Base-by-base conservation (phyloP, 2,329 filamentous ascomycete species). In the Exophiala aquamarina region DNA sequence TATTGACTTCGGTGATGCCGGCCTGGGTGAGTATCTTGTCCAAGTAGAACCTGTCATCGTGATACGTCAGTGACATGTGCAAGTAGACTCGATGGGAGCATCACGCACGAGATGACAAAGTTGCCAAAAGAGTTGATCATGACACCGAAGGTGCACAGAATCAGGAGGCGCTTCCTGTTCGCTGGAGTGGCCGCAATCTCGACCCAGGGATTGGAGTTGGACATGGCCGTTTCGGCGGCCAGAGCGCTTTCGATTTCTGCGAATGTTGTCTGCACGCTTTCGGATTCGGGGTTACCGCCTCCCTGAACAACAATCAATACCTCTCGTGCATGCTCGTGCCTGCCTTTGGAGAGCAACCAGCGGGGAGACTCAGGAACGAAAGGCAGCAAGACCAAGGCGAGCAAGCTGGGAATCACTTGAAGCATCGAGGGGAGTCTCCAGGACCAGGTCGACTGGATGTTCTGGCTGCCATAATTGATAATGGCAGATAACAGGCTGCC, bases 301-400 rank as follows among this genome's bases (percentile, higher is more conserved):
- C 23, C 23, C 11, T 26, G 23, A 26, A 11, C 11, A 11, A 26
- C 11, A 26, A 26, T 26, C 23, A 26, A 26, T 26, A 26, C 23
- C 11, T 26, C 23, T 11, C 11, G 6, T 6, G 23, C 23, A 26
- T 26, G 23, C 23, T 26, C 23, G 11, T 26, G 11, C 23, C 11
- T 6, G 11, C 23, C 23, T 11, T 26, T 26, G 11, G 23, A 26
- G 6, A 26, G 6, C 11, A 26, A 62, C 73, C 75, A 83, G 28
- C 81, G 71, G 1, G 81, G 81, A 1, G 74, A 79, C 52, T 84
- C 82, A 0, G 81, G 80, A 5, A 80, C 70, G 41, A 78, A 73
- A 54, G 65, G 71, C 40, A 75, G 61, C 43, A 74, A 70, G 10
- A 62, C 44, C n/a, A 78, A 66, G 50, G 76, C 69, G 61, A 67